Evolutionary conservation across 2,329 filamentous ascomycete species (phyloP).

Genomic region (Chalaropsis ovoidea): DNA sequence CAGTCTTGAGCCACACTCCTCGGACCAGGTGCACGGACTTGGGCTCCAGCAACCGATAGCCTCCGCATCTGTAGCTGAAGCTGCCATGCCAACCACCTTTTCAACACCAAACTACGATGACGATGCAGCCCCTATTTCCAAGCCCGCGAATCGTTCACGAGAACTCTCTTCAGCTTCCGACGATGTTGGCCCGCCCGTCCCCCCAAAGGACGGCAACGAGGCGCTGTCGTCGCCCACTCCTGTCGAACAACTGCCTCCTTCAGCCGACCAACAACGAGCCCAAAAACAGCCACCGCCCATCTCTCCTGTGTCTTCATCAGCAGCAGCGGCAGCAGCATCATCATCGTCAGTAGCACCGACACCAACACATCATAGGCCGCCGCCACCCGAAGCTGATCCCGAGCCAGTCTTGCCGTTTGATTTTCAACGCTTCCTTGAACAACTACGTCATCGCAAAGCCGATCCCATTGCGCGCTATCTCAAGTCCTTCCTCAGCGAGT

Average conservation of each 20-base stretch:
- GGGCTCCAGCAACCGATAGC: conserved; percentile 17
- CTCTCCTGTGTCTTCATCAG: not conserved
- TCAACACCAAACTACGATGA: conserved; percentile 17
- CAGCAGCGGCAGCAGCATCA: not conserved
- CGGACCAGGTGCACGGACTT: conserved; percentile 41
- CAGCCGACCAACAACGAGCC: not conserved
- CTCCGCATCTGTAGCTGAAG: conserved; percentile 31
- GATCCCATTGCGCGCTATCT: conserved; percentile 94
- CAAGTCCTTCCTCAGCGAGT: conserved; percentile 87
- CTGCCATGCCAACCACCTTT: conserved; percentile 33
- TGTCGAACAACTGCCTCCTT: conserved; percentile 24
- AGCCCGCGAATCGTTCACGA: conserved; percentile 29
- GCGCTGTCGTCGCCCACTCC: conserved; percentile 23
- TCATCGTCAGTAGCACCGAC: conserved; percentile 35
- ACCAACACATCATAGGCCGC: conserved; percentile 50
- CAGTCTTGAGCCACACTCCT: conserved; percentile 64
- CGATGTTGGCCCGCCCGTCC: conserved; percentile 47
- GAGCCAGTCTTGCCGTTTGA: conserved; percentile 87
- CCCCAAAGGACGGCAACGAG: conserved; percentile 46
- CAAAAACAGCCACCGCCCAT: conserved; percentile 9
- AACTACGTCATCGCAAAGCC: conserved; percentile 91
- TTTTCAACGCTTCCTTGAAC: conserved; percentile 93
- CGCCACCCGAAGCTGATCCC: conserved; percentile 62
- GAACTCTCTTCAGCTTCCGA: conserved; percentile 31
- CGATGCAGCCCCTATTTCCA: conserved; percentile 32